A percentile compares a stretch with the other conserved stretches of the same genome.
Conservation (phyloP, 2,329 filamentous ascomycete genomes). For the Claviceps sp. region DNA sequence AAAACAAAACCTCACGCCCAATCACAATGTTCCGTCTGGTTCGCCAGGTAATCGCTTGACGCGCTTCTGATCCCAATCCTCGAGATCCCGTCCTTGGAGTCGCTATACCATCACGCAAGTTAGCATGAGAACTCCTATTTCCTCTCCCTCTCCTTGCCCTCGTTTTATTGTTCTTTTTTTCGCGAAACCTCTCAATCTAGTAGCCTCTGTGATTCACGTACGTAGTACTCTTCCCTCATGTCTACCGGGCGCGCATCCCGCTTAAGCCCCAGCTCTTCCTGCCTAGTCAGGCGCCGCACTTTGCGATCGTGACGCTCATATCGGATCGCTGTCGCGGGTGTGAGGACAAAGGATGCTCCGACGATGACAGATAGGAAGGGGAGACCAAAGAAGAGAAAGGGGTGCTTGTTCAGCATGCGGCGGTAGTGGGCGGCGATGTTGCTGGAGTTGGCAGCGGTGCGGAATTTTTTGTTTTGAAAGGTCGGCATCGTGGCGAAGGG, state of each 20-base stretch:
- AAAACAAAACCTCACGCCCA: neutral
- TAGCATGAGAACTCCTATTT: neutral
- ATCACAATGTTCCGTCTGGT: conserved; percentile 65
- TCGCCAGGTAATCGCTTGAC: conserved; percentile 84
- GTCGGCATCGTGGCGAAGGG: conserved; percentile 15
- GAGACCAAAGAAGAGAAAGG: conserved; percentile 85
- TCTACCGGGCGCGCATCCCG: conserved; percentile 58
- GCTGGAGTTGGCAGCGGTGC: conserved; percentile 49
- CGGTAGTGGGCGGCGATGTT: conserved; percentile 68
- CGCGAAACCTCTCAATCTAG: no score
- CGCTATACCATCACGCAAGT: conserved; percentile 11
- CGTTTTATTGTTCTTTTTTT: neutral
- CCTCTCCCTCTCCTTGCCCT: neutral
- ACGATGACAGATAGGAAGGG: conserved; percentile 87
- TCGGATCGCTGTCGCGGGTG: conserved; percentile 81
- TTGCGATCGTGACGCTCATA: conserved; percentile 90
- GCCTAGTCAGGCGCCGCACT: conserved; percentile 69
- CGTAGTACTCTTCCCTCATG: conserved; percentile 79
- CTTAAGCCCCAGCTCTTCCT: conserved; percentile 76
- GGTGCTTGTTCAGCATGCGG: conserved; percentile 57
- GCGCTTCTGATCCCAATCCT: conserved; percentile 94
- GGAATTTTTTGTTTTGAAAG: conserved; percentile 64
- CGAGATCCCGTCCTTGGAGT: conserved; percentile 68
- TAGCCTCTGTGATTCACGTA: conserved; percentile 29
- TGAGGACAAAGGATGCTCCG: conserved; percentile 84